Evolutionary conservation across 495 filamentous ascomycete species (phyloP), one percentile per base, ranked within the genome.

Genomic region (Annulohypoxylon maeteangense): DNA sequence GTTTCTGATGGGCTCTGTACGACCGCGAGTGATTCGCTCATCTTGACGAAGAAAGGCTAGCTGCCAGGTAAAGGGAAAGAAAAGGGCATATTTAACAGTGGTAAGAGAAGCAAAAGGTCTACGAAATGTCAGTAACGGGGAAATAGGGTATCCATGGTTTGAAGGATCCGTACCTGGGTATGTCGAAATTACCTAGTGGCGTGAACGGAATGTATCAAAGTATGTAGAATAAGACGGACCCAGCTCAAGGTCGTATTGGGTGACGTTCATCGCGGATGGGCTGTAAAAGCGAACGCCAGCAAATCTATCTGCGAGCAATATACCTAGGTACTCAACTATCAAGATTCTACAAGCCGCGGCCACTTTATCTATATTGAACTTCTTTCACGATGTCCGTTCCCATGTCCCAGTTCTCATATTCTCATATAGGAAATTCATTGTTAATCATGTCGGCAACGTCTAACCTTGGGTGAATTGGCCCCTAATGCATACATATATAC

Each of bases 371-470:
- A 29, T 57, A 23, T 27, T 27, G 18, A 12, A 38, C 8, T 53
- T 3, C 53, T 51, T 31, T 31, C 31, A 42, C 29, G 40, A 36
- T 25, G 5, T 11, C 6, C 25, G 22, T 14, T 40, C 25, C 20
- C 55, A 34, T 32, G 67, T 71, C 65, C 65, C 68, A 65, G 29
- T 48, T 44, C 59, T 50, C 50, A n/a, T n/a, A n/a, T n/a, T n/a
- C n/a, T n/a, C n/a, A n/a, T 62, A 47, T 62, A 55, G 62, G 48
- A 65, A 61, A 56, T 55, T 65, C 34, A 14, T 22, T 14, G 14
- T 20, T 20, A 60, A 23, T 47, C 14, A 36, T 20, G 67, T 60
- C 25, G n/a, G 38, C 12, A 25, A 32, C 27, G n/a, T n/a, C n/a
- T n/a, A n/a, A n/a, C 6, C 27, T 6, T 48, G 61, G 16, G 61